Conservation (phyloP, 106 monocot genomes). For the Chionographis japonica region DNA sequence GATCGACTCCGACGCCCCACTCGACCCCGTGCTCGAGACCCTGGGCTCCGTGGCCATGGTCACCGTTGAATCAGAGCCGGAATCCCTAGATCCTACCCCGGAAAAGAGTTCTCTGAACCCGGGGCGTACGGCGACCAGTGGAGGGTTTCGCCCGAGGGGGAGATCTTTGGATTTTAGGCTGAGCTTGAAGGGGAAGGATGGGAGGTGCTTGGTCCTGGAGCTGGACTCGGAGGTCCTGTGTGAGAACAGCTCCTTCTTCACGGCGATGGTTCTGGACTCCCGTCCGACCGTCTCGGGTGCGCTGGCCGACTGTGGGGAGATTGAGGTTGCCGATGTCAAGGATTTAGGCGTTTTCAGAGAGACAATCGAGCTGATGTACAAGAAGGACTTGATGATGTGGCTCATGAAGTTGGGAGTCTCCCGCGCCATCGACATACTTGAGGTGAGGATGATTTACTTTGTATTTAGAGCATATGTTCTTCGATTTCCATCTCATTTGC, state of each 20-base stretch:
- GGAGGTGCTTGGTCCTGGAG: constrained; percentile 49
- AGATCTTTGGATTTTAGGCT: constrained; percentile 53
- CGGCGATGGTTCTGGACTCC: constrained; percentile 26
- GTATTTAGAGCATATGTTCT: background rate
- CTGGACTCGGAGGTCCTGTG: constrained; percentile 57
- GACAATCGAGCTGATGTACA: constrained; percentile 80
- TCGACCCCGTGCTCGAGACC: constrained; percentile 19
- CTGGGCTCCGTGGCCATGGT: constrained; percentile 5
- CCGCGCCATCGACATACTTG: constrained; percentile 62
- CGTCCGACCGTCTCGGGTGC: constrained; percentile 18
- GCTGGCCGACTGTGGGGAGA: constrained; percentile 24
- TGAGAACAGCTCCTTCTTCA: constrained; percentile 50
- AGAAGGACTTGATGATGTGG: constrained; percentile 35
- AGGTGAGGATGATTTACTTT: constrained; percentile 38
- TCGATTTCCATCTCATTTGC: background rate
- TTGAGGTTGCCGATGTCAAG: constrained; percentile 63
- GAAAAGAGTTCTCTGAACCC: background rate
- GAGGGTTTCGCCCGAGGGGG: background rate
- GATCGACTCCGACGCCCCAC: constrained; percentile 52
- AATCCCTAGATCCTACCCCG: background rate
- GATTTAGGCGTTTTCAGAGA: constrained; percentile 64
- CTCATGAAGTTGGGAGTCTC: constrained; percentile 58
- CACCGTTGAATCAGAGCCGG: constrained; percentile 7
- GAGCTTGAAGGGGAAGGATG: constrained; percentile 55
- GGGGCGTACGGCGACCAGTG: background rate